Conservation (phyloP, 164 flowering plant species). For the grape (Vitis vinifera) region DNA sequence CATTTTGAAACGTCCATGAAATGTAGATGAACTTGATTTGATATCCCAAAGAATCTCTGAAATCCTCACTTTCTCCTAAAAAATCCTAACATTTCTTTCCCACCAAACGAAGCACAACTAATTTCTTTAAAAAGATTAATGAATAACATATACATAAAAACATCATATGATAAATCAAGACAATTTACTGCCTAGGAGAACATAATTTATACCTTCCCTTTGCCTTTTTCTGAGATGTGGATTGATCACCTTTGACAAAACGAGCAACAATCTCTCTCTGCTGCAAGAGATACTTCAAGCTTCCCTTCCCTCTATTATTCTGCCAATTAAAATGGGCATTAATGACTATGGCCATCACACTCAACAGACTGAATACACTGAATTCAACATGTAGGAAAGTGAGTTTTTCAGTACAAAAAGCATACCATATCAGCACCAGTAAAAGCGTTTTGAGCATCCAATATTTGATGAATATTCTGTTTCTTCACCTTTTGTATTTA, state of each 20-base stretch:
- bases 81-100: too few relatives aligned
- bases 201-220: conserved; percentile 68
- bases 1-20: too few relatives aligned
- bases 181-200: neutral
- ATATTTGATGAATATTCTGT: conserved; percentile 80
- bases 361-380: neutral
- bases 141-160: too few relatives aligned
- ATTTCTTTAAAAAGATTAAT: too few relatives aligned
- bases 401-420: neutral
- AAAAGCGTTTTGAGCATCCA: conserved; percentile 82
- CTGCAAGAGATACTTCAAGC: conserved; percentile 88
- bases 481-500: conserved; percentile 86
- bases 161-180: too few relatives aligned
- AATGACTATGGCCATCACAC: neutral
- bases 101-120: too few relatives aligned
- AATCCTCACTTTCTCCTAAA: too few relatives aligned
- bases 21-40: too few relatives aligned
- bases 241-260: conserved; percentile 83
- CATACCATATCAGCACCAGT: conserved; percentile 94
- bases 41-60: too few relatives aligned
- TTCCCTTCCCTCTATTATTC: conserved; percentile 92
- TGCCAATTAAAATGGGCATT: conserved; percentile 22
- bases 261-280: conserved; percentile 96
- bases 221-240: conserved; percentile 64
- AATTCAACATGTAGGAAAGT: neutral